Evolutionary conservation across 2,329 filamentous ascomycete genomes (phyloP), one percentile per base, ranked within the genome.

Genomic region (Ophiobolus disseminans): DNA sequence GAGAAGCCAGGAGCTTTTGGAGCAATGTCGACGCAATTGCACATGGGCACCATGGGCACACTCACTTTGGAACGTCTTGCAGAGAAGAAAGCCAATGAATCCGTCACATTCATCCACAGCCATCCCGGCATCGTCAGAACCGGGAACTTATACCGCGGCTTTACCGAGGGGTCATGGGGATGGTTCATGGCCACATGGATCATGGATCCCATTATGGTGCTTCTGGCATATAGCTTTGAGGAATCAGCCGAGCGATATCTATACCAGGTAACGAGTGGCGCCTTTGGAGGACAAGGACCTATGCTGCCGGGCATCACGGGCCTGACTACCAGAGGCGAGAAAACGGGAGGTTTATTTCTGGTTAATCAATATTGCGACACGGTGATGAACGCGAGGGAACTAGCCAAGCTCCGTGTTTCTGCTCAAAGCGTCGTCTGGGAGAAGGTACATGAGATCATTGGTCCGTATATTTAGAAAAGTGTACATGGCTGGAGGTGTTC

Each of bases 91-190:
- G 66, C 66, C 1, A 70, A 74, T 44, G 53, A 55, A 2, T 20
- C 52, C 16, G 56, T 76, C 4, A 65, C 63, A 0, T 75, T 75
- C 50, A 62, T 75, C 20, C 73, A 76, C 53, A 64, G 66, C 2
- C 67, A 57, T 46, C 73, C 75, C 2, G 73, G 73, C 0, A 61
- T 44, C 45, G 73, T 76, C 36, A 66, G 62, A 40, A 76, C 73
- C 7, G 72, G 71, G 3, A 74, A 74, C n/a, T 21, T 39, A 5
- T 39, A 23, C 22, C 20, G 37, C 16, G 37, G 37, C 3, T 21
- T 39, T 9, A n/a, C n/a, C n/a, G n/a, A n/a, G n/a, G n/a, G n/a
- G n/a, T n/a, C n/a, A n/a, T n/a, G n/a, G n/a, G n/a, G 13, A 39
- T 51, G 58, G 43, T 23, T 25, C 39, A 28, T 37, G 36, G 16